A percentile compares a stretch with the other conserved stretches of the same genome.
These are phyloP conservation scores for Tricholoma hemisulphureum DNA, from an alignment of 768 basidiomycete species.

Conservation along the genomic window DNA sequence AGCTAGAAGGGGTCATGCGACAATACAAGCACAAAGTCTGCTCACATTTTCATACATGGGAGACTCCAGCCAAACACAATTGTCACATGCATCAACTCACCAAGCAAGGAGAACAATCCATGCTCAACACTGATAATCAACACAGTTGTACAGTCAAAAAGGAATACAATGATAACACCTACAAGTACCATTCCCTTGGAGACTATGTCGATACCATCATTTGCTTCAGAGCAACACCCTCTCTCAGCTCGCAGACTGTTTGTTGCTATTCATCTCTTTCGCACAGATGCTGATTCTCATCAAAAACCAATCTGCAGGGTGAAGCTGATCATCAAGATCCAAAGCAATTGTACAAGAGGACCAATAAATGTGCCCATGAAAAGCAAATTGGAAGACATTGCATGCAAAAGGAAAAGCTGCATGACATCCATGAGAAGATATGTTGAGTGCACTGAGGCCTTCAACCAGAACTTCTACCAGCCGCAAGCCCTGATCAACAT, in stretches of 20 bases:
- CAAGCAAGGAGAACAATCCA: too few species aligned
- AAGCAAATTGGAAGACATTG: conserved; percentile 22
- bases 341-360: conserved; percentile 33
- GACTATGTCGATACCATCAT: conserved; percentile 24
- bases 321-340: conserved; percentile 35
- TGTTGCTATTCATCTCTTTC: background rate
- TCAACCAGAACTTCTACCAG: too few species aligned
- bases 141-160: conserved; percentile 7
- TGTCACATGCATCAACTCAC: conserved; percentile 11
- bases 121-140: too few species aligned
- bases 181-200: conserved; percentile 30
- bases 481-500: too few species aligned
- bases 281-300: background rate
- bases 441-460: background rate
- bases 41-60: too few species aligned
- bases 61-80: conserved; percentile 25
- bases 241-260: conserved; percentile 33
- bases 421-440: too few species aligned
- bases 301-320: conserved; percentile 22
- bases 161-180: conserved; percentile 21
- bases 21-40: conserved; percentile 21
- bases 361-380: conserved; percentile 27
- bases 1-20: conserved; percentile 23
- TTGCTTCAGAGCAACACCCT: conserved; percentile 28
- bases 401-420: conserved; percentile 4